Conservation (phyloP, 1,284 basidiomycete species). For the Ganoderma lingzhi region DNA sequence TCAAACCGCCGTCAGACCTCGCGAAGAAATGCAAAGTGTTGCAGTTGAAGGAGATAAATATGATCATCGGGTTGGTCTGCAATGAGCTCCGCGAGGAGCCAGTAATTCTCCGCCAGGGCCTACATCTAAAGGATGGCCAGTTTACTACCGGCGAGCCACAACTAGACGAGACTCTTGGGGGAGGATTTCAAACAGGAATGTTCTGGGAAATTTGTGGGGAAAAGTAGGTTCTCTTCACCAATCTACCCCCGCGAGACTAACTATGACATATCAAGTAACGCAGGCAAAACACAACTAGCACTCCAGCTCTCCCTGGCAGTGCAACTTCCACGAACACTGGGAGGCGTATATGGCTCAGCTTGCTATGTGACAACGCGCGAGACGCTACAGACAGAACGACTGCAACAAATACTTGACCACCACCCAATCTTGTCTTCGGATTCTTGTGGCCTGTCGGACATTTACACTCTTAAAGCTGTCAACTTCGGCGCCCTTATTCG, state of each 20-base stretch:
- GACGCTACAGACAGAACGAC: constrained; percentile 72
- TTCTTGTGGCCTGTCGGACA: constrained; percentile 64
- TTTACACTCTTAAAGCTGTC: constrained; percentile 70
- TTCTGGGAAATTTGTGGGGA: constrained; percentile 90
- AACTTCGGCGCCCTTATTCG: constrained; percentile 72
- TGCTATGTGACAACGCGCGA: constrained; percentile 83
- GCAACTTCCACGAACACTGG: constrained; percentile 65
- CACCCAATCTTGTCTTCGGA: constrained; percentile 58
- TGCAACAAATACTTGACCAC: constrained; percentile 61
- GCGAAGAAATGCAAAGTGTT: constrained; percentile 54
- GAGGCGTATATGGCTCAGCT: constrained; percentile 64
- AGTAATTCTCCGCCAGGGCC: constrained; percentile 47
- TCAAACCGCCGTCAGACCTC: constrained; percentile 57
- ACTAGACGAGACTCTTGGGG: constrained; percentile 74
- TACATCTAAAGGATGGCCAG: constrained; percentile 47
- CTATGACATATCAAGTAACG: constrained; percentile 60
- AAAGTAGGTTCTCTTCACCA: constrained; percentile 58
- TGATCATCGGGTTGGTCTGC: constrained; percentile 56
- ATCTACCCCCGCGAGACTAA: neutral
- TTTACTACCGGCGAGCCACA: constrained; percentile 76
- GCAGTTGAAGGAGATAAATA: constrained; percentile 50
- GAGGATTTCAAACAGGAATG: constrained; percentile 79
- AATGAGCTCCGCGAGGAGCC: constrained; percentile 46
- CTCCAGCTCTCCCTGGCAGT: constrained; percentile 81
- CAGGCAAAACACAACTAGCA: constrained; percentile 89